Percentiles rank a stretch among this genome's conserved stretches.
phyloP scores from a whole-genome alignment of 352 stramenopile genomes.

The Labyrinthula sp. region DNA sequence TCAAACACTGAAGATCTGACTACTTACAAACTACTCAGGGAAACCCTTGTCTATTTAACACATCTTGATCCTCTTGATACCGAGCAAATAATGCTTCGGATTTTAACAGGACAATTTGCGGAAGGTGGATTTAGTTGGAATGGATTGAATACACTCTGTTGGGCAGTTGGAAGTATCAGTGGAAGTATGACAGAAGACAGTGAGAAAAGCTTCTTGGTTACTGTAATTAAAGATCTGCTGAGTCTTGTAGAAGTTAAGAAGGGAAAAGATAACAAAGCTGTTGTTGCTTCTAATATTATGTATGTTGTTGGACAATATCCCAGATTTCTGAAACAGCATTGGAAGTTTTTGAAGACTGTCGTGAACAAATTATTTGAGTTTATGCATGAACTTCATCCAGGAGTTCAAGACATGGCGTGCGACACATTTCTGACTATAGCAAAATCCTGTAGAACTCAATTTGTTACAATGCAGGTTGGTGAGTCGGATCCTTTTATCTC shows the following conservation, averaged over 20 bases:
- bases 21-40: constrained; percentile 98
- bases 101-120: constrained; percentile 62
- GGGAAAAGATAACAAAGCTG: constrained; percentile 98
- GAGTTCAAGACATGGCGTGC: constrained; percentile 99
- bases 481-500: constrained; percentile 79
- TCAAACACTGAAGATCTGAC: constrained; percentile 97
- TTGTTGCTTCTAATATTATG: constrained; percentile 98
- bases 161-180: constrained; percentile 95
- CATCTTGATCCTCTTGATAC: constrained; percentile 97
- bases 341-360: constrained; percentile 99
- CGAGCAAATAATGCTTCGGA: constrained; percentile 95
- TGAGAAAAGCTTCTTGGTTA: constrained; percentile 98
- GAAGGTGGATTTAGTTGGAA: constrained; percentile 56
- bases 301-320: constrained; percentile 99
- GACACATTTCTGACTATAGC: constrained; percentile 99
- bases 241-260: constrained; percentile 90
- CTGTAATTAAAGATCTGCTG: constrained; percentile 95
- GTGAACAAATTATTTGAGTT: constrained; percentile 99
- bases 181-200: constrained; percentile 96
- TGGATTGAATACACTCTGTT: constrained; percentile 97
- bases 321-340: constrained; percentile 92
- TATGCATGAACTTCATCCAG: constrained; percentile 97
- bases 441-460: constrained; percentile 86
- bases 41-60: constrained; percentile 97
- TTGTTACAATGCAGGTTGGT: constrained; percentile 79